Conservation (phyloP, 1,284 basidiomycete genomes). For the Papiliotrema laurentii region DNA sequence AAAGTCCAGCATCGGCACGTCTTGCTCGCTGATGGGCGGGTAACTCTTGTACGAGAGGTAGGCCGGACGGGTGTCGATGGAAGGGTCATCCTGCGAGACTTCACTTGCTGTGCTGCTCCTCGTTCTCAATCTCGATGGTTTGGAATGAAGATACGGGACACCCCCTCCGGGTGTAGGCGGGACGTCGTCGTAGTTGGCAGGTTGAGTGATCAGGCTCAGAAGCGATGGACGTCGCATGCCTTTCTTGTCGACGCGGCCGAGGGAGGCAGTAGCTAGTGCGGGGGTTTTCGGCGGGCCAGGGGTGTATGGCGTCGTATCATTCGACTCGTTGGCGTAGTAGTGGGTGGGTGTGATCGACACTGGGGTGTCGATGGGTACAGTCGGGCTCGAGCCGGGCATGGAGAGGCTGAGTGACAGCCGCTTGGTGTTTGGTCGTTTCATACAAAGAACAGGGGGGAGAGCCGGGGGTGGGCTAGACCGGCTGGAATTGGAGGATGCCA, state of each 20-base stretch:
- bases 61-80: slow-evolving; percentile 13
- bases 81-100: neutral
- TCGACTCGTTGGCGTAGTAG: slow-evolving; percentile 13
- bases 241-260: slow-evolving; percentile 15
- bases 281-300: slow-evolving; percentile 37
- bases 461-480: slow-evolving; percentile 1
- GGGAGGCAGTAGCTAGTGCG: slow-evolving; percentile 15
- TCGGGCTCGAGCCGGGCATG: slow-evolving; percentile 8
- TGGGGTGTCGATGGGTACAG: slow-evolving; percentile 10
- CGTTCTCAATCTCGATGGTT: slow-evolving; percentile 18
- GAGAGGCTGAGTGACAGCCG: slow-evolving; percentile 33
- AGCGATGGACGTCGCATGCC: slow-evolving; percentile 28
- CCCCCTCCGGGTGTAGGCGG: slow-evolving; percentile 27
- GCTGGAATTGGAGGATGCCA: too few relatives aligned
- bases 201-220: slow-evolving; percentile 36
- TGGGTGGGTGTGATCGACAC: slow-evolving; percentile 6
- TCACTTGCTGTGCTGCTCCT: slow-evolving; percentile 28
- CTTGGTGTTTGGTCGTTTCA: slow-evolving; percentile 38
- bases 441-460: slow-evolving; percentile 16
- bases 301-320: slow-evolving; percentile 27
- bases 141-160: slow-evolving; percentile 17
- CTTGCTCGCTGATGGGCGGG: slow-evolving; percentile 23
- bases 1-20: neutral
- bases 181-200: slow-evolving; percentile 13
- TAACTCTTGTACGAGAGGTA: slow-evolving; percentile 18